Conservation (phyloP, 192 early-diverging fungal species). For the Coemansia sp. region DNA sequence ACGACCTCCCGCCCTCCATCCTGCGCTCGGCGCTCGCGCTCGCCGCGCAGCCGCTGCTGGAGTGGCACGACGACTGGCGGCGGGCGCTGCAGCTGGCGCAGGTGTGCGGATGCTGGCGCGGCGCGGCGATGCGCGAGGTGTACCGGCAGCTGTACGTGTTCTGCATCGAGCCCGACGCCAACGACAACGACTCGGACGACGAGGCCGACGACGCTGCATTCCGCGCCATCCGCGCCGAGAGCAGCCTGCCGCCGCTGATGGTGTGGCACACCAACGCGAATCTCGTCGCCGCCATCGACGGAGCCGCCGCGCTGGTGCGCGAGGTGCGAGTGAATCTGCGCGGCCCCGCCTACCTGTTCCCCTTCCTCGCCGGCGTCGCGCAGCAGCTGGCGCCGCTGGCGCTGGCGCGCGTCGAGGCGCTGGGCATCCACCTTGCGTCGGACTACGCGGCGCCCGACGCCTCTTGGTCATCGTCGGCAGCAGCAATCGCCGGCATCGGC, state of each 20-base stretch:
- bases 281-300: background rate
- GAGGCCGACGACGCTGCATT: slow-evolving; percentile 1
- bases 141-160: background rate
- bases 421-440: background rate
- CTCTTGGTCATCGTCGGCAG: too few species aligned
- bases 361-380: background rate
- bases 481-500: too few species aligned
- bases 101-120: background rate
- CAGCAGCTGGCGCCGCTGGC: background rate
- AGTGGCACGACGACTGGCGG: slow-evolving; percentile 4
- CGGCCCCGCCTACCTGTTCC: slow-evolving; percentile 3
- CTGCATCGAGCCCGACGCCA: slow-evolving; percentile 4
- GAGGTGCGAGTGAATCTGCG: background rate
- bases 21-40: background rate
- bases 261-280: background rate
- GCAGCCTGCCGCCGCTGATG: background rate
- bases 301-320: background rate
- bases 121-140: background rate
- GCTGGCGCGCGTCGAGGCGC: background rate
- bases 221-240: background rate
- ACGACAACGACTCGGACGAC: slow-evolving; percentile 2
- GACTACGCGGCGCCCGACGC: background rate
- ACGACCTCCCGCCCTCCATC: background rate
- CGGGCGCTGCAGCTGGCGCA: background rate
- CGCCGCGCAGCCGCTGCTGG: background rate